Conservation (phyloP, 371 early-diverging fungal genomes). For the Caulochytrium protostelioides region DNA sequence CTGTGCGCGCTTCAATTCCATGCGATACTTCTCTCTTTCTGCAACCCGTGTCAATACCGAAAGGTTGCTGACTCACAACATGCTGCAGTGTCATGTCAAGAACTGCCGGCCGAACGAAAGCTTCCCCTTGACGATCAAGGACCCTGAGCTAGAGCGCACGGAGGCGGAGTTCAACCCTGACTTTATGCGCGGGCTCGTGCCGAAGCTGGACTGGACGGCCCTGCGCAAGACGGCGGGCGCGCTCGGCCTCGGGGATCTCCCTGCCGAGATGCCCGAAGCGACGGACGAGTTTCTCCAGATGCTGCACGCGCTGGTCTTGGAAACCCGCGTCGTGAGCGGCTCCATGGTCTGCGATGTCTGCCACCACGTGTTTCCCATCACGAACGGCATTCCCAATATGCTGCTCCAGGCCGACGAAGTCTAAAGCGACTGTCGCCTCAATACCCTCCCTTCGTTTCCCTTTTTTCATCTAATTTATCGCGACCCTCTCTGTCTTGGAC, state of each 20-base stretch:
- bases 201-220: conserved; percentile 68
- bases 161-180: conserved; percentile 63
- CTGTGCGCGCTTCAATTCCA: too few species aligned
- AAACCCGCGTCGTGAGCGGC: conserved; percentile 69
- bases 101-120: conserved; percentile 59
- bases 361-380: conserved; percentile 68
- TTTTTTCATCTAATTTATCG: too few species aligned
- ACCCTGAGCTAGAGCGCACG: conserved; percentile 54
- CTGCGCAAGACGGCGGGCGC: conserved; percentile 45
- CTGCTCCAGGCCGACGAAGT: conserved; percentile 82
- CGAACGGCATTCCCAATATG: conserved; percentile 92
- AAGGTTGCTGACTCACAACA: conserved; percentile 90
- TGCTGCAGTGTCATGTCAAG: conserved; percentile 93
- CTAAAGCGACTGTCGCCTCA: too few species aligned
- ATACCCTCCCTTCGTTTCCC: too few species aligned
- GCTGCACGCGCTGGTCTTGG: conserved; percentile 55
- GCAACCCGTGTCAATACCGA: too few species aligned
- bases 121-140: conserved; percentile 69
- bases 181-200: conserved; percentile 59
- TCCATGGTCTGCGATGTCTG: conserved; percentile 79
- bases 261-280: conserved; percentile 42
- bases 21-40: too few species aligned
- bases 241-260: conserved; percentile 33
- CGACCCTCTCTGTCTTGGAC: too few species aligned
- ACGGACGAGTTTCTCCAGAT: conserved; percentile 44